Percentiles rank a stretch among this genome's conserved stretches.
These are phyloP conservation scores for Globisporangium acanthophoron DNA, from an alignment of 352 stramenopile genomes.

Conservation along the genomic window DNA sequence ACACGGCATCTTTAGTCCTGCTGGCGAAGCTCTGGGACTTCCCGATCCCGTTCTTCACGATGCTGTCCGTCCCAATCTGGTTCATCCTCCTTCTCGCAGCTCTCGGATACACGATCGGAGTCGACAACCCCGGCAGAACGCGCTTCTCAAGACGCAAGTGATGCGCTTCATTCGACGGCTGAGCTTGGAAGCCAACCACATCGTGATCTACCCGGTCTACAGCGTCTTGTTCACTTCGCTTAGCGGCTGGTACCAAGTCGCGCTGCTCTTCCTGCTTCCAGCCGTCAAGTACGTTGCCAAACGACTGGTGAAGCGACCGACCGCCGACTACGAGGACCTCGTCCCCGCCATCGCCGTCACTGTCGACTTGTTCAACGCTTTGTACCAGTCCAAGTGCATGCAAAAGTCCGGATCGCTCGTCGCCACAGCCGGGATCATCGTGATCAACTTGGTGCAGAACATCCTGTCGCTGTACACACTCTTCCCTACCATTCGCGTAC, in stretches of 20 bases:
- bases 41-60: conserved; percentile 27
- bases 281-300: conserved; percentile 21
- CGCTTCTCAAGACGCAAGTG: conserved; percentile 13
- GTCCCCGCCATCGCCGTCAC: not conserved
- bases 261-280: conserved; percentile 25
- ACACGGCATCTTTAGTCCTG: conserved; percentile 4
- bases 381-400: conserved; percentile 14
- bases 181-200: conserved; percentile 12
- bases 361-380: conserved; percentile 7
- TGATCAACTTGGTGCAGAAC: conserved; percentile 7
- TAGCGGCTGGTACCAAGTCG: conserved; percentile 9
- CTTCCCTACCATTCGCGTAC: not conserved
- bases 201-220: conserved; percentile 25
- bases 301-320: conserved; percentile 18
- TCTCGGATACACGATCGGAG: conserved; percentile 9
- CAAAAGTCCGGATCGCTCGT: conserved; percentile 11
- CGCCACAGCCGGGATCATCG: conserved; percentile 15
- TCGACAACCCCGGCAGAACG: conserved; percentile 1
- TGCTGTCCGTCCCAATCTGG: conserved; percentile 13
- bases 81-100: conserved; percentile 10
- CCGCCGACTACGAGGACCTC: conserved; percentile 11
- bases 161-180: conserved; percentile 13
- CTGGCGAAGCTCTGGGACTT: conserved; percentile 28
- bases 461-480: not conserved
- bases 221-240: conserved; percentile 21